phyloP scores from a whole-genome alignment of 164 flowering plant species.

The Magnolia sinica region DNA sequence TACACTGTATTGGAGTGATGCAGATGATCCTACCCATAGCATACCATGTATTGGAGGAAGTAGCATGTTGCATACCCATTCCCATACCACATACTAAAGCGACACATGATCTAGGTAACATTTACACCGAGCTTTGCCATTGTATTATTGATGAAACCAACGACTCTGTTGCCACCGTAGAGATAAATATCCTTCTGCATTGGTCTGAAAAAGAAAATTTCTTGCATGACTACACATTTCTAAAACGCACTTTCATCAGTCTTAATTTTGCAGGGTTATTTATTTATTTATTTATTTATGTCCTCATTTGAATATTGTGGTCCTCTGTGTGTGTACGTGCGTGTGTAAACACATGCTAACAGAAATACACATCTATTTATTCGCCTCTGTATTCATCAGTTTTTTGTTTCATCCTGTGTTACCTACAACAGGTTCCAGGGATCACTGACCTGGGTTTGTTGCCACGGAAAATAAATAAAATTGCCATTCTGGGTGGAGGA shows the following conservation, averaged over 20 bases:
- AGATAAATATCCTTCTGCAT: background rate
- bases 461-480: constrained; percentile 70
- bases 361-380: background rate
- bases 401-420: background rate
- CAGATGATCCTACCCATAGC: too few relatives aligned
- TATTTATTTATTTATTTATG: too few relatives aligned
- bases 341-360: background rate
- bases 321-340: too few relatives aligned
- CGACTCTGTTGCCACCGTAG: background rate
- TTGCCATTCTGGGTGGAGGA: constrained; percentile 92
- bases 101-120: too few relatives aligned
- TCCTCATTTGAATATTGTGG: too few relatives aligned
- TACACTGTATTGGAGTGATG: too few relatives aligned
- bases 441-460: constrained; percentile 66
- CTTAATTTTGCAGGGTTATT: background rate
- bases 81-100: too few relatives aligned
- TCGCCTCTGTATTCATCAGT: background rate
- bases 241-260: background rate
- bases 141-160: background rate
- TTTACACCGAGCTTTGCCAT: background rate
- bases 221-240: background rate
- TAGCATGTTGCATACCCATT: too few relatives aligned
- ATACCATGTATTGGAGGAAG: too few relatives aligned
- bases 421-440: constrained; percentile 70
- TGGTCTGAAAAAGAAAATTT: background rate